phyloP scores from a whole-genome alignment of 2,329 filamentous ascomycete genomes.

The Penicillium hesseltinei region DNA sequence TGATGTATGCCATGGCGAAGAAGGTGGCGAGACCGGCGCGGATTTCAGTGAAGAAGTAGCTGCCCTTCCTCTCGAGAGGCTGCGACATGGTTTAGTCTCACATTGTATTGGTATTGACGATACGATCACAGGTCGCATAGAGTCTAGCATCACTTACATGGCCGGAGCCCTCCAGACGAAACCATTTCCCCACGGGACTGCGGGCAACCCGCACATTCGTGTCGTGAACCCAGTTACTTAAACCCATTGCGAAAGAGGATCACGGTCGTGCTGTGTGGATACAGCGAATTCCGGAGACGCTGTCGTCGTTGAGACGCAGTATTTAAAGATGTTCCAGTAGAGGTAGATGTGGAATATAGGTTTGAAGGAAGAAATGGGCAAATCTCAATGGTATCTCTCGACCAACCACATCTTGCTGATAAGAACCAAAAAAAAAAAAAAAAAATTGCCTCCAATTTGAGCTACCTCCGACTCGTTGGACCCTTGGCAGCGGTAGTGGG shows the following conservation, averaged over 20 bases:
- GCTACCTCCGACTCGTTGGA: slow-evolving; percentile 12
- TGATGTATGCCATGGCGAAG: slow-evolving; percentile 80
- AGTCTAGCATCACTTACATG: slow-evolving; percentile 58
- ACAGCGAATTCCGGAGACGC: slow-evolving; percentile 3
- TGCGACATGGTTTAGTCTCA: slow-evolving; percentile 33
- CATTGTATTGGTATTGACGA: slow-evolving; percentile 3
- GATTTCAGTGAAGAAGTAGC: slow-evolving; percentile 78
- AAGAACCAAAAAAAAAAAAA: slow-evolving; percentile 13
- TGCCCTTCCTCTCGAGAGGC: slow-evolving; percentile 69
- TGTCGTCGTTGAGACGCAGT: slow-evolving; percentile 11
- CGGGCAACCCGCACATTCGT: slow-evolving; percentile 53
- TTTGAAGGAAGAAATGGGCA: slow-evolving; percentile 8
- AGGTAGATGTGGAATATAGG: neutral
- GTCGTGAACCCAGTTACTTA: slow-evolving; percentile 23
- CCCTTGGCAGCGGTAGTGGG: slow-evolving; percentile 13
- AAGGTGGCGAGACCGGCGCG: slow-evolving; percentile 79
- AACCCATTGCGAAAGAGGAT: slow-evolving; percentile 14
- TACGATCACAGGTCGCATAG: neutral
- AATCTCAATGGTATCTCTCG: neutral
- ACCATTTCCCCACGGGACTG: slow-evolving; percentile 68
- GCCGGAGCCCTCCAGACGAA: slow-evolving; percentile 76
- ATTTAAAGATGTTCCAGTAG: slow-evolving; percentile 12
- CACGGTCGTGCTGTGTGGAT: neutral
- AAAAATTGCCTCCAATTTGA: slow-evolving; percentile 9
- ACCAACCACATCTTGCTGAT: slow-evolving; percentile 19